These are phyloP conservation scores for Salix suchowensis DNA, from an alignment of 345 rosid species.

Conservation along the genomic window DNA sequence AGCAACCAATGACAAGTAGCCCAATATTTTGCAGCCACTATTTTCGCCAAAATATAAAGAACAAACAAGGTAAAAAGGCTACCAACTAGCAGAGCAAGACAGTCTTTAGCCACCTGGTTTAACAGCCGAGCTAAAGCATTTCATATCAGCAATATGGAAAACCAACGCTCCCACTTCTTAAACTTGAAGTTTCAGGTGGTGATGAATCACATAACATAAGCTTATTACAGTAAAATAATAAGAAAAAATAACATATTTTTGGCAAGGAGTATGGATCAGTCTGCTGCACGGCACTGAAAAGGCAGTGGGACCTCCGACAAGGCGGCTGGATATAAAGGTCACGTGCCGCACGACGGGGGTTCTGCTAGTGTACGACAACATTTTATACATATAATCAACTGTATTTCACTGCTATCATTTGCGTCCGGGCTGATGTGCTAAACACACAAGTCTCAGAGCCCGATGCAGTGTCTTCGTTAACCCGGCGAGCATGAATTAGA, in stretches of 20 bases:
- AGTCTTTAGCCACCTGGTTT: constrained; percentile 15
- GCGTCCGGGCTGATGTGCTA: not conserved
- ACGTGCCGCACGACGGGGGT: constrained; percentile 3
- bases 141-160: constrained; percentile 7
- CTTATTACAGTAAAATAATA: not conserved
- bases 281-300: not conserved
- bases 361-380: not conserved
- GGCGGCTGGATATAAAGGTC: constrained; percentile 8
- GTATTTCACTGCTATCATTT: not conserved
- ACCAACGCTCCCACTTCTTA: not conserved
- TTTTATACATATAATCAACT: not conserved
- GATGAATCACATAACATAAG: not conserved
- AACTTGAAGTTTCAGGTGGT: not conserved
- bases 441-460: too few relatives aligned
- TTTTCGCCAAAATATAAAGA: not conserved
- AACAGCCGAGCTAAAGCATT: constrained; percentile 18
- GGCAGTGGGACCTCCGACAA: constrained; percentile 3
- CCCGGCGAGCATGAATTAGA: constrained; percentile 8
- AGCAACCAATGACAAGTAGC: not conserved
- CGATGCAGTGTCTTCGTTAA: not conserved
- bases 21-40: not conserved
- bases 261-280: not conserved
- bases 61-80: not conserved
- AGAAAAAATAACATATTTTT: not conserved
- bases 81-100: constrained; percentile 8